A percentile compares a stretch with the other conserved stretches of the same genome.
phyloP scores from a whole-genome alignment of 1,284 basidiomycete genomes.

The Malassezia psittaci region DNA sequence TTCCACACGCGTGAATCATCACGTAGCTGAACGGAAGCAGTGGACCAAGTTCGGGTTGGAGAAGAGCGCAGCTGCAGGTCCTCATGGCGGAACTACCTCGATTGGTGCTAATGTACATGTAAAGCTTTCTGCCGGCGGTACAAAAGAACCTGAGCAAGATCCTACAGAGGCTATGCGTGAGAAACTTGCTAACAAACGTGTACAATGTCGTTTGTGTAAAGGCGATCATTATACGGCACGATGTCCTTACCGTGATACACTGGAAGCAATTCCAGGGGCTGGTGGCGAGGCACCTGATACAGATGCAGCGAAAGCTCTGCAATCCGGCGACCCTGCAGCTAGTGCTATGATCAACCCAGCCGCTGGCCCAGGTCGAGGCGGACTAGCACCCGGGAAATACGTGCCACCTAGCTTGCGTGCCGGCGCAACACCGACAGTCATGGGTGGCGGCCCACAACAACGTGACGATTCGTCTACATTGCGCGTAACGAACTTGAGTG shows the following conservation, averaged over 20 bases:
- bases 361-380: constrained; percentile 28
- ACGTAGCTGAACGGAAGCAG: constrained; percentile 80
- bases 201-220: constrained; percentile 86
- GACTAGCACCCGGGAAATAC: constrained; percentile 61
- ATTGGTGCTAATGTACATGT: constrained; percentile 82
- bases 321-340: constrained; percentile 47
- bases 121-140: constrained; percentile 65
- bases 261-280: constrained; percentile 59
- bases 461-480: constrained; percentile 86
- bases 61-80: constrained; percentile 74
- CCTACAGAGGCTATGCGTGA: constrained; percentile 64
- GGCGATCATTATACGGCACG: constrained; percentile 96
- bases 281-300: constrained; percentile 33
- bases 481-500: constrained; percentile 90
- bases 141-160: constrained; percentile 56
- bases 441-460: constrained; percentile 54
- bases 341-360: constrained; percentile 52
- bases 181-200: constrained; percentile 65
- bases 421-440: constrained; percentile 57
- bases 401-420: constrained; percentile 81
- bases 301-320: constrained; percentile 10
- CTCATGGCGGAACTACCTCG: constrained; percentile 74
- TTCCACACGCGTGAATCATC: constrained; percentile 84
- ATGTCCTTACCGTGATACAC: constrained; percentile 93
- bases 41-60: constrained; percentile 94